Percentiles rank a stretch among this genome's conserved stretches.
Evolutionary conservation across 2,329 filamentous ascomycete genomes (phyloP).

Genomic region (Aspergillus sp.): DNA sequence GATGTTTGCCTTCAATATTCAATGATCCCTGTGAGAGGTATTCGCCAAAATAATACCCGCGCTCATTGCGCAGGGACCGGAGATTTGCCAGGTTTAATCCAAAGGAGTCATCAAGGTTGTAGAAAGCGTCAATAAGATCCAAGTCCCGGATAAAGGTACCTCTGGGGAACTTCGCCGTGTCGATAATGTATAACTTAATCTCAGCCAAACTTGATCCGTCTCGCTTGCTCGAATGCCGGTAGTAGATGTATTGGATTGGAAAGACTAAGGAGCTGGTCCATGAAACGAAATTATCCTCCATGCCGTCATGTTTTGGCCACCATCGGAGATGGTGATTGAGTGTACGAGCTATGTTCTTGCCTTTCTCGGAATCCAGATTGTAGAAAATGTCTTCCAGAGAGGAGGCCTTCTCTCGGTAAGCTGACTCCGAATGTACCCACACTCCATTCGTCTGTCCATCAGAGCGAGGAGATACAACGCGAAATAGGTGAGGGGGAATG

Average conservation of each 20-base stretch:
- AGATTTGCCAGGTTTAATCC: conserved; percentile 2
- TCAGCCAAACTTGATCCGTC: conserved; percentile 11
- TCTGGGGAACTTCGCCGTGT: conserved; percentile 11
- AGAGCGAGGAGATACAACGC: conserved; percentile 8
- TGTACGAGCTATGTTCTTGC: conserved; percentile 3
- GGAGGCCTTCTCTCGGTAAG: background rate
- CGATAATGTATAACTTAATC: conserved; percentile 15
- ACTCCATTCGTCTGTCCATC: conserved; percentile 5
- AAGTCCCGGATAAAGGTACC: conserved; percentile 15
- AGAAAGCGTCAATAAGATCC: conserved; percentile 15
- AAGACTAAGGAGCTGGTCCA: conserved; percentile 17
- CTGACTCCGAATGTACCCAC: conserved; percentile 7
- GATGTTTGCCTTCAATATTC: conserved; percentile 13
- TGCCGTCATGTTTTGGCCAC: conserved; percentile 2
- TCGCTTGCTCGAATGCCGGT: conserved; percentile 7
- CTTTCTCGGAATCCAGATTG: conserved; percentile 4
- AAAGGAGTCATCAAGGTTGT: conserved; percentile 4
- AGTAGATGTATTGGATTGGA: conserved; percentile 19
- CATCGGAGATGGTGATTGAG: conserved; percentile 9
- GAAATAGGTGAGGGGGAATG: conserved; percentile 10
- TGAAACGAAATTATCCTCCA: conserved; percentile 14
- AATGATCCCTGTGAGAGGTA: conserved; percentile 19
- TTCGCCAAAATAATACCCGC: conserved; percentile 15
- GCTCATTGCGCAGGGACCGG: conserved; percentile 1
- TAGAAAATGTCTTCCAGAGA: conserved; percentile 11